Evolutionary conservation across 495 filamentous ascomycete genomes (phyloP).

Genomic region (Penicillium subrubescens): DNA sequence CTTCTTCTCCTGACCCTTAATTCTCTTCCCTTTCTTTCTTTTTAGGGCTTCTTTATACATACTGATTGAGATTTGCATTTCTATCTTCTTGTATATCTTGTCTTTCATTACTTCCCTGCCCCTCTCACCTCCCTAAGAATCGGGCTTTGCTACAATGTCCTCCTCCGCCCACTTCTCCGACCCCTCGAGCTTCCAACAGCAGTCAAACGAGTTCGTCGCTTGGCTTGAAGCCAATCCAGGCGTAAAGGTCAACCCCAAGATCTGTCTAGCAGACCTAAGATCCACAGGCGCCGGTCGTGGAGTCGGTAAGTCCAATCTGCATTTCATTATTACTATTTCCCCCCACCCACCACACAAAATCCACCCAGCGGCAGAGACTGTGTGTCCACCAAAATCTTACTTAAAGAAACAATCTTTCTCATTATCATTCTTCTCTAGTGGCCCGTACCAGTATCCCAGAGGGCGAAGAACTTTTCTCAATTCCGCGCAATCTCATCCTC

Average conservation of each 20-base stretch:
- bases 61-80: conserved; percentile 6
- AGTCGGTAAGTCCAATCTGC: conserved; percentile 53
- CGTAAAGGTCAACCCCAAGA: conserved; percentile 56
- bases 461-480: conserved; percentile 67
- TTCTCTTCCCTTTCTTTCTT: conserved; percentile 21
- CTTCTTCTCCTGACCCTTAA: conserved; percentile 12
- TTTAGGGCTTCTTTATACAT: background rate
- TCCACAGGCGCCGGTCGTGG: conserved; percentile 57
- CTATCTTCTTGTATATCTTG: conserved; percentile 7
- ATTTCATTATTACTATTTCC: conserved; percentile 6
- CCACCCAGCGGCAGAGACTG: background rate
- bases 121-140: background rate
- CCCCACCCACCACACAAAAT: conserved; percentile 27
- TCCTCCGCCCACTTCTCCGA: conserved; percentile 42
- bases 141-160: conserved; percentile 35
- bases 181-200: conserved; percentile 45
- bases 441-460: conserved; percentile 57
- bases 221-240: conserved; percentile 57
- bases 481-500: conserved; percentile 59
- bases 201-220: conserved; percentile 52
- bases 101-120: conserved; percentile 11
- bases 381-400: conserved; percentile 13
- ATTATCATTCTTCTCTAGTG: conserved; percentile 44
- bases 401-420: conserved; percentile 24
- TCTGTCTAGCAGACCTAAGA: conserved; percentile 57